These are phyloP conservation scores for Calonectria honghensis DNA, from an alignment of 2,329 filamentous ascomycete genomes.

Conservation along the genomic window DNA sequence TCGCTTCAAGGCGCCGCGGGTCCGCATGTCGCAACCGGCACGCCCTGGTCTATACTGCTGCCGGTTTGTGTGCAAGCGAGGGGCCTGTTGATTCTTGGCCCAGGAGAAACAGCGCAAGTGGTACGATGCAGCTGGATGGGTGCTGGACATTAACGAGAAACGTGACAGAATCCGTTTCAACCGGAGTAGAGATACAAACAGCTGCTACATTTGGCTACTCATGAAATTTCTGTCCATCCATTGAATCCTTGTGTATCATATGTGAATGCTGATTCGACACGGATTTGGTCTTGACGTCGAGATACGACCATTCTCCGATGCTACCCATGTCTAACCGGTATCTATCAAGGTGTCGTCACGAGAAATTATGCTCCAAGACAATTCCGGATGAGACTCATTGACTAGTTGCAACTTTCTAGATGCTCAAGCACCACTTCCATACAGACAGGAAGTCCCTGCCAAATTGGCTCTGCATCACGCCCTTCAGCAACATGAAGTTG, in stretches of 20 bases:
- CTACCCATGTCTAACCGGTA: neutral
- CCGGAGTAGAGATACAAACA: neutral
- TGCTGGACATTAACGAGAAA: too few species aligned
- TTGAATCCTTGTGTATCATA: neutral
- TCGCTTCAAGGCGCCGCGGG: constrained; percentile 28
- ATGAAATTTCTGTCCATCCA: neutral
- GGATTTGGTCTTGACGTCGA: too few species aligned
- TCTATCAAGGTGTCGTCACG: neutral
- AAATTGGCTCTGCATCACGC: neutral
- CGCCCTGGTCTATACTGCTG: neutral
- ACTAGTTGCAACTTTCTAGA: neutral
- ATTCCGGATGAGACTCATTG: neutral
- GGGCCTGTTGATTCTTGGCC: neutral
- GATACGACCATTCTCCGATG: neutral
- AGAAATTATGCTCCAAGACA: neutral
- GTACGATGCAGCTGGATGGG: neutral
- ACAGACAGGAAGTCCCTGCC: neutral
- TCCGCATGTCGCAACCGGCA: constrained; percentile 6
- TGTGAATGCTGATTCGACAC: neutral
- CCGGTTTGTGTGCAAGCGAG: constrained; percentile 3
- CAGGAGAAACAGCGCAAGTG: neutral
- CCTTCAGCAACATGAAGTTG: neutral
- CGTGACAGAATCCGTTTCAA: neutral
- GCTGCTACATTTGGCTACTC: neutral
- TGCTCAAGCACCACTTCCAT: too few species aligned